Evolutionary conservation across 164 flowering plant genomes (phyloP).

Genomic region (Stephania cephalantha): DNA sequence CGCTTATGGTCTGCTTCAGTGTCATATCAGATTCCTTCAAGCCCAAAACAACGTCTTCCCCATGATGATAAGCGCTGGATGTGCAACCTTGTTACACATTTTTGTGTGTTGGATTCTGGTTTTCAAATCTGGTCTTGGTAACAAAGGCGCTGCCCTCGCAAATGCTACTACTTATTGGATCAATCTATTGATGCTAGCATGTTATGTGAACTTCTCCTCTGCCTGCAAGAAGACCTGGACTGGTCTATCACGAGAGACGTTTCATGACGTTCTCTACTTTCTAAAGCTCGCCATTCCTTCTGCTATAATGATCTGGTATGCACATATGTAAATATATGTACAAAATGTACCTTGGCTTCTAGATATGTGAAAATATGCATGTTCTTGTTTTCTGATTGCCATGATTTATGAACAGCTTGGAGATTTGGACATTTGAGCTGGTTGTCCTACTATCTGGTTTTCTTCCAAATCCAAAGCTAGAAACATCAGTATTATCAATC

Average conservation of each 20-base stretch:
- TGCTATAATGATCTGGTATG: constrained; percentile 30
- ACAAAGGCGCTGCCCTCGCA: constrained; percentile 34
- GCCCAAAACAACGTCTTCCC: constrained; percentile 34
- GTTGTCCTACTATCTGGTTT: constrained; percentile 69
- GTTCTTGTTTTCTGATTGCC: not conserved
- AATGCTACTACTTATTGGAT: constrained; percentile 27
- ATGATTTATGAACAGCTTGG: constrained; percentile 43
- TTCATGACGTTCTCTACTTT: constrained; percentile 19
- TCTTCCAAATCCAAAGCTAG: constrained; percentile 66
- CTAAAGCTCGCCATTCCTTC: constrained; percentile 28
- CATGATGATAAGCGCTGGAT: constrained; percentile 32
- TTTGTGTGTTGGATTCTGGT: constrained; percentile 32
- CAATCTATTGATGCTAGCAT: constrained; percentile 18
- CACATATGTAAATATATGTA: not conserved
- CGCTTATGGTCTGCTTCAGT: constrained; percentile 29
- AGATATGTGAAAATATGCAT: not conserved
- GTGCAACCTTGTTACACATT: constrained; percentile 23
- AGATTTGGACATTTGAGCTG: constrained; percentile 73
- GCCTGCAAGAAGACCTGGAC: constrained; percentile 25
- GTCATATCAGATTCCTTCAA: constrained; percentile 28
- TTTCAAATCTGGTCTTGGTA: constrained; percentile 26
- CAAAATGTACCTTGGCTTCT: not conserved
- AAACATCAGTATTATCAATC: constrained; percentile 73
- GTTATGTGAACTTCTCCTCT: constrained; percentile 22
- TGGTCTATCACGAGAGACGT: constrained; percentile 25